Evolutionary conservation across 768 basidiomycete genomes (phyloP).

Genomic region (Tephrocybe sp.): DNA sequence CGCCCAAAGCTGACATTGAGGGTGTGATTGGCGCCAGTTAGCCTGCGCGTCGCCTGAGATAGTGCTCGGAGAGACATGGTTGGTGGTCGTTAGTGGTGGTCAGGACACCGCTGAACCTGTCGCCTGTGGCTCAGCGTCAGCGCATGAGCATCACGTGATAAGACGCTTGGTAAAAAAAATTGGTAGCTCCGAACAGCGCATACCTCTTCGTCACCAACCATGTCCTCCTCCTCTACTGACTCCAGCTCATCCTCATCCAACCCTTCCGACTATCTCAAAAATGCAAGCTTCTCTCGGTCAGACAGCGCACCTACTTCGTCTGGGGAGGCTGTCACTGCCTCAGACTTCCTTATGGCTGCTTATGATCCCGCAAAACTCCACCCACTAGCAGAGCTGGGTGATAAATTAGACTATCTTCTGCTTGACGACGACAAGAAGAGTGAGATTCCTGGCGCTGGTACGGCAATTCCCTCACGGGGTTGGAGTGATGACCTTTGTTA

Average conservation of each 20-base stretch:
- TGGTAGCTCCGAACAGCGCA: not conserved
- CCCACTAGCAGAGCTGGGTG: slow-evolving; percentile 88
- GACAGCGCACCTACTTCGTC: slow-evolving; percentile 35
- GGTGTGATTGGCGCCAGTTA: not conserved
- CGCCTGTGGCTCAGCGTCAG: too few relatives aligned
- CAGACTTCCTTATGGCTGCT: slow-evolving; percentile 80
- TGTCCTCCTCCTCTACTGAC: slow-evolving; percentile 25
- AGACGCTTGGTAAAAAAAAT: slow-evolving; percentile 6
- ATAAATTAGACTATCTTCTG: slow-evolving; percentile 92
- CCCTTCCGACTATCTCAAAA: slow-evolving; percentile 43
- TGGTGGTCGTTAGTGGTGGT: not conserved
- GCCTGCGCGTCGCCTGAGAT: slow-evolving; percentile 17
- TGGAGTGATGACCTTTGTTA: slow-evolving; percentile 99
- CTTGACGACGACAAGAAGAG: slow-evolving; percentile 96
- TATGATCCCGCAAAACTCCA: slow-evolving; percentile 94
- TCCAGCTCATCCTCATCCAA: slow-evolving; percentile 40
- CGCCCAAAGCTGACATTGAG: slow-evolving; percentile 5
- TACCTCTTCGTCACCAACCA: slow-evolving; percentile 20
- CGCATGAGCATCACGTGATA: slow-evolving; percentile 13
- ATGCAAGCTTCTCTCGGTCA: slow-evolving; percentile 46
- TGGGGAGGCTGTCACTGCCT: slow-evolving; percentile 71
- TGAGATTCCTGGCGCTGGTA: slow-evolving; percentile 84
- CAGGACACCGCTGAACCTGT: too few relatives aligned
- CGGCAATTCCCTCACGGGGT: slow-evolving; percentile 91
- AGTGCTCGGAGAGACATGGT: slow-evolving; percentile 20